Percentiles rank a stretch among this genome's conserved stretches.
These are phyloP conservation scores for Verticillium dahliae DNA, from an alignment of 2,329 filamentous ascomycete genomes.

Conservation along the genomic window DNA sequence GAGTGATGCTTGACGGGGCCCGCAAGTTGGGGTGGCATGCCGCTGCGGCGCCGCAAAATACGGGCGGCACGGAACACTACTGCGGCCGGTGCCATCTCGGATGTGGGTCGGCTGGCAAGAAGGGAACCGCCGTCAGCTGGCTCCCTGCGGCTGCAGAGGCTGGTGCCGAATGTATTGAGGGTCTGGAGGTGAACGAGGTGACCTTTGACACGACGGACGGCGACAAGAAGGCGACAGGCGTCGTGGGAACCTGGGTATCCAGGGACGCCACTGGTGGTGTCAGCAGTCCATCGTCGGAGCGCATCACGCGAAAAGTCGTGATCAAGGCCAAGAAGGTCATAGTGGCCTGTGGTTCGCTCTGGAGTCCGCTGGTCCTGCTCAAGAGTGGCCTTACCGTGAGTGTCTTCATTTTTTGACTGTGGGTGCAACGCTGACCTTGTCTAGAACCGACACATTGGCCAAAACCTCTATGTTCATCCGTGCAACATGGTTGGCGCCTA, in stretches of 20 bases:
- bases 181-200: conserved; percentile 65
- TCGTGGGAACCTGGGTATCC: conserved; percentile 70
- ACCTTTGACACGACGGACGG: conserved; percentile 52
- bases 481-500: conserved; percentile 51
- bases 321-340: conserved; percentile 78
- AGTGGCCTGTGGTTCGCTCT: conserved; percentile 68
- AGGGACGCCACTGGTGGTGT: conserved; percentile 57
- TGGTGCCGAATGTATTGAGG: conserved; percentile 78
- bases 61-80: conserved; percentile 64
- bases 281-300: conserved; percentile 38
- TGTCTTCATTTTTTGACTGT: background rate
- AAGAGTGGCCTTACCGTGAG: conserved; percentile 68
- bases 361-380: conserved; percentile 68
- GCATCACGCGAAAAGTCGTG: conserved; percentile 53
- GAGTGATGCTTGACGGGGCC: conserved; percentile 66
- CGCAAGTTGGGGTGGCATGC: conserved; percentile 66
- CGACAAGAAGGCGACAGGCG: conserved; percentile 57
- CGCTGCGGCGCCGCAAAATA: conserved; percentile 71
- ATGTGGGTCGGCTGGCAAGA: conserved; percentile 64
- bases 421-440: background rate
- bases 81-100: conserved; percentile 61
- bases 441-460: conserved; percentile 74
- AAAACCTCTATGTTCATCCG: conserved; percentile 77
- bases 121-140: conserved; percentile 70
- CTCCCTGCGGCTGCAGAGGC: conserved; percentile 72